These are phyloP conservation scores for Stramenopiles sp. DNA, from an alignment of 352 stramenopile species.

Conservation along the genomic window DNA sequence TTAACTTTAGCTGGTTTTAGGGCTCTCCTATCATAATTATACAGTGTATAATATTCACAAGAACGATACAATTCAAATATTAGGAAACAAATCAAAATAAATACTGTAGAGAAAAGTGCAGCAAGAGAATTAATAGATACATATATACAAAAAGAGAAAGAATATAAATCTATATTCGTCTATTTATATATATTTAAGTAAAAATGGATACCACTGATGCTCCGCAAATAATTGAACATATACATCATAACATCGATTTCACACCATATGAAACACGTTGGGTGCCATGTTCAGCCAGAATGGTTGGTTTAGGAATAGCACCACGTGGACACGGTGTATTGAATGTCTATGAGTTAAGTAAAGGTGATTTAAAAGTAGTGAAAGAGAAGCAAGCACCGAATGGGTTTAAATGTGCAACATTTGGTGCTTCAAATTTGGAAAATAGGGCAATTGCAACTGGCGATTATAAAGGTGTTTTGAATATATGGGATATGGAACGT, in stretches of 20 bases:
- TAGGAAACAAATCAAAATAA: too few species aligned
- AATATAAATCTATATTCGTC: too few species aligned
- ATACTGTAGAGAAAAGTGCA: too few species aligned
- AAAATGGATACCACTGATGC: constrained; percentile 89
- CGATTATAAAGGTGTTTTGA: constrained; percentile 21
- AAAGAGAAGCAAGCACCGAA: constrained; percentile 40
- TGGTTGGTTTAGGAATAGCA: constrained; percentile 74
- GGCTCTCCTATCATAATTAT: too few species aligned
- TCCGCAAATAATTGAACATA: constrained; percentile 88
- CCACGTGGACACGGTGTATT: constrained; percentile 71
- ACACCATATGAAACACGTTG: constrained; percentile 81
- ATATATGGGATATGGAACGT: constrained; percentile 23
- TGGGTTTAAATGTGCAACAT: constrained; percentile 85
- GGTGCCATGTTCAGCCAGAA: constrained; percentile 74
- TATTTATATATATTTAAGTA: too few species aligned
- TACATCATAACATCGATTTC: constrained; percentile 66
- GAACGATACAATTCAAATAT: too few species aligned
- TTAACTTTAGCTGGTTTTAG: too few species aligned
- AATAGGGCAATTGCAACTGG: constrained; percentile 23
- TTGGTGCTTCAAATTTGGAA: constrained; percentile 62
- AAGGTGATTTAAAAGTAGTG: constrained; percentile 48
- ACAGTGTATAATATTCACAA: too few species aligned
- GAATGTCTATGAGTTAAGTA: constrained; percentile 64
- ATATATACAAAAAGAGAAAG: too few species aligned
- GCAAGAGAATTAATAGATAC: too few species aligned